Base-by-base conservation (phyloP, 495 filamentous ascomycete species). In the Aspergillus affinis region DNA sequence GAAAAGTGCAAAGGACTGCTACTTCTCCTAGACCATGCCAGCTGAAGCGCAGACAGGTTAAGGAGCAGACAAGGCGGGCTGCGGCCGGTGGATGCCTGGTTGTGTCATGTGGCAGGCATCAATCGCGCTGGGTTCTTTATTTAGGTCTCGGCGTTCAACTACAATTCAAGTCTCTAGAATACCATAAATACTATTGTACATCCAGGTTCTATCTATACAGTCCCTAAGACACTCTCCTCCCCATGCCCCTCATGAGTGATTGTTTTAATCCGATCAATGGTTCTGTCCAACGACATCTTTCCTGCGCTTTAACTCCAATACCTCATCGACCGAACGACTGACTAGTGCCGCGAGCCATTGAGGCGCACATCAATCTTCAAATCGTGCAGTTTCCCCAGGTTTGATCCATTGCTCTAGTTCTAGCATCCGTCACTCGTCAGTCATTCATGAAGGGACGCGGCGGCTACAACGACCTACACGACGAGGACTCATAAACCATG, bases 401-500 rank as follows among this genome's bases (percentile, higher is more conserved):
- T 26, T 26, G 23, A 26, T 2, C 23, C 23, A 26, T 26, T 26
- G 23, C 4, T 26, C 36, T 41, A 17, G 36, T 15, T 15, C 36
- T 41, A 41, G 36, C 36, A 12, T 41, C 1, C 36, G 36, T 2
- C 36, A 13, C 9, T 17, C 36, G 36, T 15, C 60, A 30, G 15
- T 26, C 19, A 21, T 27, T 21, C 47, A 57, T 58, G 59, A 66
- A 81, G 74, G 84, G 78, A 66, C 83, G 83, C 63, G 84, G 84
- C 62, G 86, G 78, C 60, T 84, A 82, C 69, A 82, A 82, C 70
- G 68, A 66, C 60, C 69, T 68, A 56, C 63, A 69, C 20, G 72
- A 76, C 57, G 68, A 75, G 27, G 76, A 79, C 36, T 4, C 36
- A 4, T 13, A 72, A 77, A 51, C 68, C 71, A 26, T 26, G 23